Base-by-base conservation (phyloP, 495 filamentous ascomycete genomes). In the Rostrohypoxylon terebratum region DNA sequence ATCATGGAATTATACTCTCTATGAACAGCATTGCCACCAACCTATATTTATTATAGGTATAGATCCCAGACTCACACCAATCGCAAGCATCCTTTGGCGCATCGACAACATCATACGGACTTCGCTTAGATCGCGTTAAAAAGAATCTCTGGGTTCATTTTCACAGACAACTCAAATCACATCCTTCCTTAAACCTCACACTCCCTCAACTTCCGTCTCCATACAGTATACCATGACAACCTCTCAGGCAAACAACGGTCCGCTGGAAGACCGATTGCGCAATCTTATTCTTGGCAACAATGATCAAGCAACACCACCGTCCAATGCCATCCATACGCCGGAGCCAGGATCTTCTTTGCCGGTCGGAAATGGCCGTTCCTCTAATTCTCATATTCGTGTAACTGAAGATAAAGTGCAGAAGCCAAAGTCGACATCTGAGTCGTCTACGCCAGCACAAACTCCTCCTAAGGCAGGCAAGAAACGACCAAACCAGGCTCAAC, bases 401-500 rank as follows among this genome's bases (percentile, higher is more conserved):
- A 23, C 47, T 54, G 47, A 40, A 6, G 60, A 66, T 40, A 38
- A 34, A 48, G 21, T 25, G 47, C 58, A 63, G 31, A 59, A 67
- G 47, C 14, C 36, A 33, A 59, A 48, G n/a, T 55, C 61, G 5
- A 31, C 42, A 10, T 54, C 65, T 40, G 18, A 66, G 4, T 31
- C 42, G 3, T 50, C 65, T 25, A 11, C 20, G 4, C 42, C 58
- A 16, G 10, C 59, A 48, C 64, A 66, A 66, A 31, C 69, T n/a
- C 16, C 67, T 42, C 44, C 75, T 1, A 79, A 71, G 55, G 5
- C 63, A 42, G 48, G 71, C 33, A 79, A 76, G 58, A 87, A 83
- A 75, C 83, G 85, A 57, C 83, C 78, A 8, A 88, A 87, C 67
- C 87, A 88, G 62, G 85, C 86, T 4, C 82, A 88, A 64, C 80